A percentile compares a stretch with the other conserved stretches of the same genome.
Conservation (phyloP, 768 basidiomycete species). For the Xerocomellus amylosporus region DNA sequence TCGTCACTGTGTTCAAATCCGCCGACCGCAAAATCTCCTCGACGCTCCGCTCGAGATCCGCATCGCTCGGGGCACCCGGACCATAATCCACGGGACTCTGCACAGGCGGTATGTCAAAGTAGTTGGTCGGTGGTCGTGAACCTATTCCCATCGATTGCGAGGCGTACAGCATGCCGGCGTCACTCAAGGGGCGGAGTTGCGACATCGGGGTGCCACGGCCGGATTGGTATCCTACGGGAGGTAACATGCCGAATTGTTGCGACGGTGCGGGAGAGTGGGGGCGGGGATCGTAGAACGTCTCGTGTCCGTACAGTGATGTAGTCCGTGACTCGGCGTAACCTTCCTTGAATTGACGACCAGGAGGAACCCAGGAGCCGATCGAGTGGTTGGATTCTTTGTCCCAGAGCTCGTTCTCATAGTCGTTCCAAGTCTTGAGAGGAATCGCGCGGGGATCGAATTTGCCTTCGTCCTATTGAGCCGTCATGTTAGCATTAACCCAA, state of each 20-base stretch:
- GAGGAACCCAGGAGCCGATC: slow-evolving; percentile 90
- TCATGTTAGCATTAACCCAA: slow-evolving; percentile 7
- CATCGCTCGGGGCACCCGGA: slow-evolving; percentile 54
- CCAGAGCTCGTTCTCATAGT: slow-evolving; percentile 97
- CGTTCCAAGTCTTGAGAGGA: slow-evolving; percentile 95
- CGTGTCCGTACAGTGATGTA: slow-evolving; percentile 81
- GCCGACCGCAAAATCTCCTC: slow-evolving; percentile 70
- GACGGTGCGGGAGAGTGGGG: slow-evolving; percentile 74
- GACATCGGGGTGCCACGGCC: slow-evolving; percentile 73
- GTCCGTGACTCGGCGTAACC: slow-evolving; percentile 77
- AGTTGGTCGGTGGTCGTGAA: slow-evolving; percentile 72
- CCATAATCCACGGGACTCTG: slow-evolving; percentile 50
- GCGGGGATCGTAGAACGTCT: slow-evolving; percentile 80
- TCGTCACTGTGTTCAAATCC: slow-evolving; percentile 88
- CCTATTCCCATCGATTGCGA: slow-evolving; percentile 62
- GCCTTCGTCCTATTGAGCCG: slow-evolving; percentile 76
- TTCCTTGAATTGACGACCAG: slow-evolving; percentile 63
- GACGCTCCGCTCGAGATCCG: slow-evolving; percentile 72
- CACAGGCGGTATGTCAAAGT: slow-evolving; percentile 62
- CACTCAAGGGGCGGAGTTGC: slow-evolving; percentile 33
- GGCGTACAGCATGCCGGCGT: slow-evolving; percentile 45
- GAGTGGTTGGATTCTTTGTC: slow-evolving; percentile 96
- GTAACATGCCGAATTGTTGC: slow-evolving; percentile 48
- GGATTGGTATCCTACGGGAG: slow-evolving; percentile 71
- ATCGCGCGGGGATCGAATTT: slow-evolving; percentile 93